phyloP scores from a whole-genome alignment of 768 basidiomycete genomes.

The Pleurotus tuoliensis region DNA sequence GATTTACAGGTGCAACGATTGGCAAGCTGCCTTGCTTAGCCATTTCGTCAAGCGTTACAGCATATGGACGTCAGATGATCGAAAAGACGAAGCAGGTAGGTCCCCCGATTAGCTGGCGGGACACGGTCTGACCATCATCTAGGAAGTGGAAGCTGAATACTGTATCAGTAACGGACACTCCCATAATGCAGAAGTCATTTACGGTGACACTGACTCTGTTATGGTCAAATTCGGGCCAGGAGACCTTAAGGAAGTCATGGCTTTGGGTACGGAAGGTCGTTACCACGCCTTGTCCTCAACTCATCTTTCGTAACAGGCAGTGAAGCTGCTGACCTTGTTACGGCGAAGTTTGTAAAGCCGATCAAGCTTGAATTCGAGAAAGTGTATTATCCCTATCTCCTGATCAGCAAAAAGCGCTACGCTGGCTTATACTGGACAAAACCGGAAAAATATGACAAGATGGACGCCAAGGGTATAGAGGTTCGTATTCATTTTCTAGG shows the following conservation, averaged over 20 bases:
- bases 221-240: constrained; percentile 96
- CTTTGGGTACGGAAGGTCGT: constrained; percentile 55
- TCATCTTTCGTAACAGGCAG: constrained; percentile 47
- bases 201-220: constrained; percentile 98
- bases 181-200: constrained; percentile 91
- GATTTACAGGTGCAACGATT: constrained; percentile 96
- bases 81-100: constrained; percentile 87
- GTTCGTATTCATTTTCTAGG: constrained; percentile 22
- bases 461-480: constrained; percentile 99
- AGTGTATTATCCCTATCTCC: constrained; percentile 95
- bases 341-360: constrained; percentile 86
- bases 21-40: constrained; percentile 94
- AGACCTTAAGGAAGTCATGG: constrained; percentile 86
- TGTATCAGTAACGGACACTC: constrained; percentile 78
- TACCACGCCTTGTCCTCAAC: neutral
- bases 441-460: constrained; percentile 94
- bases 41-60: constrained; percentile 93
- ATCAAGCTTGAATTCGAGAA: constrained; percentile 99
- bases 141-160: constrained; percentile 91
- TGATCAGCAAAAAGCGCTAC: constrained; percentile 98
- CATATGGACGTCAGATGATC: constrained; percentile 99
- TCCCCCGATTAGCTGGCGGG: constrained; percentile 4
- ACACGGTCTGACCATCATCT: neutral
- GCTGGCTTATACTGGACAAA: constrained; percentile 98
- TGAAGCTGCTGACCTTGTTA: constrained; percentile 91